Evolutionary conservation across 1,284 basidiomycete genomes (phyloP).

Genomic region (Ceratobasidium sp.): DNA sequence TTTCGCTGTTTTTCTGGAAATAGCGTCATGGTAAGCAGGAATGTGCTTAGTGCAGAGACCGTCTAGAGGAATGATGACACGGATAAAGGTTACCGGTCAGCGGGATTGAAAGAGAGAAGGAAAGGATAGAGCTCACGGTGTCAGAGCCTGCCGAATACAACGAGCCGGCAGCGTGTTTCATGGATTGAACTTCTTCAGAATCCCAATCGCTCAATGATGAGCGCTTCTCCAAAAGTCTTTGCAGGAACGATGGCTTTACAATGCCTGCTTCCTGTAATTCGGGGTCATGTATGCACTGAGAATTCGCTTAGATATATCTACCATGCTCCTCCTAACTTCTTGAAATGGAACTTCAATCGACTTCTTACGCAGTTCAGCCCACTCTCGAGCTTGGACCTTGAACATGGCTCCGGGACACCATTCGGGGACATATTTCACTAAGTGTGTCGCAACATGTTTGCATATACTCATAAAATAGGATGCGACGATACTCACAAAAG

Average conservation of each 20-base stretch:
- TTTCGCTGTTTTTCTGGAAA: slow-evolving; percentile 36
- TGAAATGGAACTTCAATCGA: slow-evolving; percentile 52
- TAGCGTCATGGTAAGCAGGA: slow-evolving; percentile 10
- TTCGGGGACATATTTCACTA: slow-evolving; percentile 55
- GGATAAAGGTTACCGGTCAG: neutral
- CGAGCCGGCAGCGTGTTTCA: slow-evolving; percentile 53
- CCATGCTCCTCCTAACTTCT: slow-evolving; percentile 54
- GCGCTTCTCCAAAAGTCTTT: slow-evolving; percentile 50
- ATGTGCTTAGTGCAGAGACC: slow-evolving; percentile 18
- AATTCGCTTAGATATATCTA: slow-evolving; percentile 41
- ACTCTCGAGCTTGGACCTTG: slow-evolving; percentile 52
- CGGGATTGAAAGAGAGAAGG: neutral
- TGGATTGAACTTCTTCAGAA: slow-evolving; percentile 48
- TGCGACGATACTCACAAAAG: neutral
- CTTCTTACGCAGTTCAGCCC: slow-evolving; percentile 47
- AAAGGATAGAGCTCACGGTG: slow-evolving; percentile 43
- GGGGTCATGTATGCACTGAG: neutral
- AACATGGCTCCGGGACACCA: slow-evolving; percentile 60
- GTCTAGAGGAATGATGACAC: neutral
- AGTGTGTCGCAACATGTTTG: neutral
- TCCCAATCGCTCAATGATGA: slow-evolving; percentile 41
- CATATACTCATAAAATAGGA: neutral
- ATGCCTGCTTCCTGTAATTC: slow-evolving; percentile 50
- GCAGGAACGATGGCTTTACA: slow-evolving; percentile 52
- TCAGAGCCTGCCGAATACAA: slow-evolving; percentile 49